Conservation (phyloP, 306 rosid species). For the Dalbergia cultrata region DNA sequence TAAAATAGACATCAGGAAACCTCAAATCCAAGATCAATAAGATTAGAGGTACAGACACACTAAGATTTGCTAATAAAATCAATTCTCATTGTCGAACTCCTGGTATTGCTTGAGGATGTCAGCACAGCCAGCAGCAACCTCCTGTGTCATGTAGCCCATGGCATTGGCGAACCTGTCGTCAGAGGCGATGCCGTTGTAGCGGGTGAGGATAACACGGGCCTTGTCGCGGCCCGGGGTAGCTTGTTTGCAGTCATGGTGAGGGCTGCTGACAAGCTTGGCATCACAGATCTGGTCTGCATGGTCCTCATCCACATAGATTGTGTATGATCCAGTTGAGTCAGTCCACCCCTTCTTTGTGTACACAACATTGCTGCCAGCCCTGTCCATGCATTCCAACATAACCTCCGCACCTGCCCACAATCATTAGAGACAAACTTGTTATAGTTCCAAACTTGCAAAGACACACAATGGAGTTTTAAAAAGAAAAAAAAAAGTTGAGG, state of each 20-base stretch:
- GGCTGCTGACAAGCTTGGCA: conserved; percentile 75
- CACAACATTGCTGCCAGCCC: conserved; percentile 41
- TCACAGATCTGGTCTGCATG: conserved; percentile 74
- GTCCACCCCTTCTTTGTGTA: conserved; percentile 68
- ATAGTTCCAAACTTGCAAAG: background rate
- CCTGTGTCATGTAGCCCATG: conserved; percentile 64
- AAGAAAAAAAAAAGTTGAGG: no score
- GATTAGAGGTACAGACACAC: background rate
- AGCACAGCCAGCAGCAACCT: conserved; percentile 67
- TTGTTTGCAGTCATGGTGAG: conserved; percentile 52
- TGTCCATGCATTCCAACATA: conserved; percentile 74
- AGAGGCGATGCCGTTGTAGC: conserved; percentile 77
- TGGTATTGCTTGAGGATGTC: conserved; percentile 73
- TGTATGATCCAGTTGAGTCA: conserved; percentile 69
- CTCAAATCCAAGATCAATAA: background rate
- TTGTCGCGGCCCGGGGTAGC: conserved; percentile 76
- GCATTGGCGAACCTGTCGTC: conserved; percentile 70
- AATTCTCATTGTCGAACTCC: conserved; percentile 66
- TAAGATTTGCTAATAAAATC: conserved; percentile 30
- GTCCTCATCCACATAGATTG: conserved; percentile 64
- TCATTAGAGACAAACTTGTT: background rate
- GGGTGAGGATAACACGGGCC: conserved; percentile 82
- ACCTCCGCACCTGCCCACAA: conserved; percentile 76
- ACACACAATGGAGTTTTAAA: background rate
- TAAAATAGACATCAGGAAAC: conserved; percentile 28